Evolutionary conservation across 2,329 filamentous ascomycete genomes (phyloP).

Genomic region (Hirsutella rhossiliensis): DNA sequence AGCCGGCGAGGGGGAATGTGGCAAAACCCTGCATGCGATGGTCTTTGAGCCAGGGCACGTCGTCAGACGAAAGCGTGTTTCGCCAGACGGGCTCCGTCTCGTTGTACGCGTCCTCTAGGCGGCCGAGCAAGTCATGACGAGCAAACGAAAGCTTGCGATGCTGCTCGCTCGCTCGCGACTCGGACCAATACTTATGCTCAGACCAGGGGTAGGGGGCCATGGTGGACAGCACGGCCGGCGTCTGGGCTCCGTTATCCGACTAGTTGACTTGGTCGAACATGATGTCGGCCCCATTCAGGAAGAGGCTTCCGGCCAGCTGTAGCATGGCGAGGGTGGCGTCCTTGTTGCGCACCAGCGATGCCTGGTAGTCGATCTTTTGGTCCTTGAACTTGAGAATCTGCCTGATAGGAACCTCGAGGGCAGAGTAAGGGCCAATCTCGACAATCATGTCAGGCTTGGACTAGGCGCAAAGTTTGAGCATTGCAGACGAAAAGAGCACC

Average conservation of each 20-base stretch:
- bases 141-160: slow-evolving; percentile 26
- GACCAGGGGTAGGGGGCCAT: slow-evolving; percentile 36
- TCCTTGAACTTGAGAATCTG: slow-evolving; percentile 20
- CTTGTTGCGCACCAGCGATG: slow-evolving; percentile 37
- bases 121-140: slow-evolving; percentile 34
- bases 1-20: slow-evolving; percentile 42
- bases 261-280: background rate
- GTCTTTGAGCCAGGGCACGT: slow-evolving; percentile 44
- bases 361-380: slow-evolving; percentile 25
- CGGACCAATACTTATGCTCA: slow-evolving; percentile 33
- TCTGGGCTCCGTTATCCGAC: slow-evolving; percentile 3
- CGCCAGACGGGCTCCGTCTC: slow-evolving; percentile 35
- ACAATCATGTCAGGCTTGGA: background rate
- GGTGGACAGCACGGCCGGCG: slow-evolving; percentile 31
- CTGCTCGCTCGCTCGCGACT: slow-evolving; percentile 29
- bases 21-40: slow-evolving; percentile 44
- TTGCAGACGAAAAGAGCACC: background rate
- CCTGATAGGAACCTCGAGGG: slow-evolving; percentile 17
- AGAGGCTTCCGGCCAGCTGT: slow-evolving; percentile 30
- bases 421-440: background rate
- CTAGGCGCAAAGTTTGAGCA: background rate
- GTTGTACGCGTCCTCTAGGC: slow-evolving; percentile 28
- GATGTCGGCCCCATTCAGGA: slow-evolving; percentile 22
- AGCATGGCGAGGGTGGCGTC: slow-evolving; percentile 33
- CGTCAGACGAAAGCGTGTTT: slow-evolving; percentile 32